Base-by-base conservation (phyloP, 345 rosid genomes). In the Ricinus communis region DNA sequence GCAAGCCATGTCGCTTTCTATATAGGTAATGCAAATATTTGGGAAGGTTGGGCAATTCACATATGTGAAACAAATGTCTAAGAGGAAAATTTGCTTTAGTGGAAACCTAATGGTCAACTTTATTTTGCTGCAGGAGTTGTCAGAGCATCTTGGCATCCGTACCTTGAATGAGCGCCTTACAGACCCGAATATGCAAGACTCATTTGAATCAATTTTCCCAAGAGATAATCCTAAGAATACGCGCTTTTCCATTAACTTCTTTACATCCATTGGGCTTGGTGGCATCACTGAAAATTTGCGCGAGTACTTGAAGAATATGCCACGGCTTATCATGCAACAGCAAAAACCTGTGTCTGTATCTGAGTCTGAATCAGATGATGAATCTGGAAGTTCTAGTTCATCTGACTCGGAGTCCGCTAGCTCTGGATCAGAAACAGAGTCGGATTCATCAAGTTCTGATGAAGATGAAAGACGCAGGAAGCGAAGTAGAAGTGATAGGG, bases 201-300 rank as follows among this genome's bases (percentile, higher is more conserved):
- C 97, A 0, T 88, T 83, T 18, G 97, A 91, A 58, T 87, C 97
- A 0, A 95, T 92, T 50, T 95, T 95, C 75, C 98, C 98, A 0
- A 88, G 61, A 71, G 99, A 95, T 70, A 88, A 95, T 71, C 99
- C 96, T 0, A 95, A 91, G 93, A 95, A 90, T 83, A 90, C 97
- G 0, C 70, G 97, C 66, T 90, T 95, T 77, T 62, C 97, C 59
- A 90, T 92, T 59, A 95, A 95, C 79, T 95, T 92, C 74, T 90
- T 95, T 79, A 95, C 97, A 18, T 90, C 99, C 51, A 90, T 92
- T 80, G 99, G 99, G 49, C 93, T 95, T 25, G 99, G 97, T 80
- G 99, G 97, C 47, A 90, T 95, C 75, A 95, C 97, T 6, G 97
- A 95, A 80, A 95, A 83, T 74, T 83, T 92, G 61, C 89, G 97